phyloP scores from a whole-genome alignment of 768 basidiomycete species.

The Mycena galopus region DNA sequence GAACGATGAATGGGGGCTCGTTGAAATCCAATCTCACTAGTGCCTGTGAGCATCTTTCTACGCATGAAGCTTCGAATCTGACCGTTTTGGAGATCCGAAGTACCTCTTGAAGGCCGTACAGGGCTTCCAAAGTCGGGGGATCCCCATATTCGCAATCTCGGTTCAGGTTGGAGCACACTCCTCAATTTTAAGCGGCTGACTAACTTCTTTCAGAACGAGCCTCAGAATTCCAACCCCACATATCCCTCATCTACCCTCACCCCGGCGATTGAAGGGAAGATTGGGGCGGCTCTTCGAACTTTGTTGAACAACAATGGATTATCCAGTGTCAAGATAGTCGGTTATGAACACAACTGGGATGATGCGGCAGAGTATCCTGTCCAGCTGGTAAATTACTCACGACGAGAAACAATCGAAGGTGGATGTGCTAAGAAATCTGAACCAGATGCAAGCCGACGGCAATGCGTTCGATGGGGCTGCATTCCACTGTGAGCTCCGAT shows the following conservation, averaged over 20 bases:
- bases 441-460: slow-evolving; percentile 66
- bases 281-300: slow-evolving; percentile 67
- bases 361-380: slow-evolving; percentile 74
- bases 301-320: slow-evolving; percentile 76
- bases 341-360: slow-evolving; percentile 80
- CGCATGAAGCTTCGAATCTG: neutral
- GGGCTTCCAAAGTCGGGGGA: slow-evolving; percentile 72
- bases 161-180: slow-evolving; percentile 46
- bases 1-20: slow-evolving; percentile 76
- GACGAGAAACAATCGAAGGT: neutral
- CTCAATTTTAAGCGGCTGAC: neutral
- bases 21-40: slow-evolving; percentile 60
- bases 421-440: neutral
- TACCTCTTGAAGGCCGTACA: slow-evolving; percentile 81
- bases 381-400: slow-evolving; percentile 47
- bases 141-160: slow-evolving; percentile 71
- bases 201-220: slow-evolving; percentile 59
- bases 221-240: slow-evolving; percentile 70
- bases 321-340: slow-evolving; percentile 70
- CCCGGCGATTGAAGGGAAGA: slow-evolving; percentile 64
- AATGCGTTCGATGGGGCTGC: slow-evolving; percentile 72
- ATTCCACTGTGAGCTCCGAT: slow-evolving; percentile 72
- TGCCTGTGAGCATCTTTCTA: slow-evolving; percentile 1
- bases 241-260: slow-evolving; percentile 61
- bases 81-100: slow-evolving; percentile 63